Evolutionary conservation across 2,329 filamentous ascomycete genomes (phyloP).

Genomic region (Botrytis fabae): DNA sequence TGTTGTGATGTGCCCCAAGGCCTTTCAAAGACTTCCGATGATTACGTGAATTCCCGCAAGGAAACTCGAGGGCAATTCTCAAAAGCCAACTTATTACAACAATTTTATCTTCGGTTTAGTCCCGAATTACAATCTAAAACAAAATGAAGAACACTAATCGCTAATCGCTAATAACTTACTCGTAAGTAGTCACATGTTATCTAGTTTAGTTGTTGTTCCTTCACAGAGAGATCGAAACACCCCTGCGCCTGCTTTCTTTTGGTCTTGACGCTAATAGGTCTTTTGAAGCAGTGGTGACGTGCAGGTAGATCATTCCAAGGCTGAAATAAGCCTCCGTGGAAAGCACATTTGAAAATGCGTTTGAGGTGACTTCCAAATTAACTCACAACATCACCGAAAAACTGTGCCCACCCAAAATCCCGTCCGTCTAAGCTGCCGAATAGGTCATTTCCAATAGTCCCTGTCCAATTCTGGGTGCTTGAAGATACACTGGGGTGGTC

Average conservation of each 20-base stretch:
- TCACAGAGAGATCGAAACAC: not conserved
- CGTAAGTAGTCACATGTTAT: not conserved
- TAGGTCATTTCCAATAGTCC: not conserved
- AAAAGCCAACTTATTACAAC: not conserved
- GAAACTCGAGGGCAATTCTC: not conserved
- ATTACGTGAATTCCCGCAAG: not conserved
- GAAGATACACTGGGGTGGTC: conserved; percentile 1
- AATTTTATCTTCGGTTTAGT: not conserved
- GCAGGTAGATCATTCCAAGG: not conserved
- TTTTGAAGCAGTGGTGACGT: not conserved
- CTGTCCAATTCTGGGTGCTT: not conserved
- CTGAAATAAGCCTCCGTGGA: not conserved
- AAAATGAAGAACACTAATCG: too few species aligned
- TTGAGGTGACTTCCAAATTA: not conserved
- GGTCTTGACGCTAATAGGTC: too few species aligned
- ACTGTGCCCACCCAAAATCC: conserved; percentile 16
- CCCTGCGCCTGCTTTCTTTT: not conserved
- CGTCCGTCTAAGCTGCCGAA: conserved; percentile 2
- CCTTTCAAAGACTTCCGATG: not conserved
- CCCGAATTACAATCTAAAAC: not conserved
- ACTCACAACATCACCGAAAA: conserved; percentile 7
- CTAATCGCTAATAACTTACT: not conserved
- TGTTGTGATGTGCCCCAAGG: not conserved
- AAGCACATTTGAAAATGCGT: not conserved
- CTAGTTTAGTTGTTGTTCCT: not conserved